These are phyloP conservation scores for Mallotus japonicus DNA, from an alignment of 441 rosid species.

Conservation along the genomic window DNA sequence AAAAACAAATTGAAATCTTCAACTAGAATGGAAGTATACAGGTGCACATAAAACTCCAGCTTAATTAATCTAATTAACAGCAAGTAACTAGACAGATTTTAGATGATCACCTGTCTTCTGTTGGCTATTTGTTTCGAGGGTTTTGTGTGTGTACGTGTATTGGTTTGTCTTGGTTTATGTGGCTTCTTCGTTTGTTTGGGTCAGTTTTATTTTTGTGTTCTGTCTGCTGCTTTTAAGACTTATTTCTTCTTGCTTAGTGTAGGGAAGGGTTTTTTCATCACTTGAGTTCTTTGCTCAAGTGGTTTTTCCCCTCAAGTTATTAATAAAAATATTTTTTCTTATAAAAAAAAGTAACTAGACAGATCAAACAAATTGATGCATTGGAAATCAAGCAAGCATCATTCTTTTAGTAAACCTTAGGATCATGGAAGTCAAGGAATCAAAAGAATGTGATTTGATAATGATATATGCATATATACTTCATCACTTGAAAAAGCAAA, in stretches of 20 bases:
- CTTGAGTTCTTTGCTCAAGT: no score
- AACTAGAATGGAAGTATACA: not conserved
- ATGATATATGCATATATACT: not conserved
- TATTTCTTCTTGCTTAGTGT: no score
- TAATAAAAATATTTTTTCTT: no score
- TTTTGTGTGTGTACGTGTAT: no score
- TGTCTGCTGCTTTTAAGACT: no score
- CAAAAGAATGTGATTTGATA: not conserved
- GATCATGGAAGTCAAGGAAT: conserved; percentile 7
- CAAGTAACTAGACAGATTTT: not conserved
- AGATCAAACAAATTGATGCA: not conserved
- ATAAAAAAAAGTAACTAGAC: not conserved
- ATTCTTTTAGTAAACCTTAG: not conserved
- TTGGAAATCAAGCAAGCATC: not conserved
- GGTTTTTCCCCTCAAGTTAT: no score
- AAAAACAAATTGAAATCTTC: not conserved
- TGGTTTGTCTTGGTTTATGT: no score
- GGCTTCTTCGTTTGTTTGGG: no score
- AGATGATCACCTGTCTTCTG: no score
- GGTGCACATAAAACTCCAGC: not conserved
- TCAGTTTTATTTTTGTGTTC: no score
- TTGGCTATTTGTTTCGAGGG: no score
- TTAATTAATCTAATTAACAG: not conserved
- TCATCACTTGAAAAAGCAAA: not conserved
- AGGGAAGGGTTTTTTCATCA: no score